Percentiles rank a stretch among this genome's conserved stretches.
Conservation (phyloP, 805 yeast genomes). For the Lachancea meyersii region DNA sequence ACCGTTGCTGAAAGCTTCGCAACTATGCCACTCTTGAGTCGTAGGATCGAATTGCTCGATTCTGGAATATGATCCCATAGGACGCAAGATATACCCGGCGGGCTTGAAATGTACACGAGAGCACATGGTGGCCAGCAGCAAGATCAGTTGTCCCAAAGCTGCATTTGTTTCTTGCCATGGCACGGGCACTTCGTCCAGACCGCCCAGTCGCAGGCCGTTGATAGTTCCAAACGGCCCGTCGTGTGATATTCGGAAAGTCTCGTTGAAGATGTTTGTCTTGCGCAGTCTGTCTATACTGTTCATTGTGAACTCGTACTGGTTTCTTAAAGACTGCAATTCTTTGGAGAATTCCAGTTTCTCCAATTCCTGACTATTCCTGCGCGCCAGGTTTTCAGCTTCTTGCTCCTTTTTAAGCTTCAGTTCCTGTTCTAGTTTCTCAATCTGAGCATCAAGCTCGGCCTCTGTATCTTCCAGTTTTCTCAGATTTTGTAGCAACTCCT, state of each 20-base stretch:
- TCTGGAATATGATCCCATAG: slow-evolving; percentile 79
- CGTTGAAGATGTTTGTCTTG: slow-evolving; percentile 74
- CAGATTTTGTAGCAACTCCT: slow-evolving; percentile 17
- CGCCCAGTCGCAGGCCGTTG: slow-evolving; percentile 78
- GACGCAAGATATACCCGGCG: slow-evolving; percentile 58
- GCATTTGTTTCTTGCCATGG: slow-evolving; percentile 92
- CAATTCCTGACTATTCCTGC: slow-evolving; percentile 51
- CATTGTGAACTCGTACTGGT: slow-evolving; percentile 55
- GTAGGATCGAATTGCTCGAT: slow-evolving; percentile 44
- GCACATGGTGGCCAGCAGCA: slow-evolving; percentile 60
- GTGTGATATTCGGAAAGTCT: slow-evolving; percentile 75
- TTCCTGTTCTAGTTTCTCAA: slow-evolving; percentile 43
- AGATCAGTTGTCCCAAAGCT: slow-evolving; percentile 78
- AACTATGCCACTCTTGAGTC: slow-evolving; percentile 38
- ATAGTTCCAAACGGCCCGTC: slow-evolving; percentile 84
- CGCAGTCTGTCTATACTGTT: slow-evolving; percentile 66
- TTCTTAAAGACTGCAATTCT: slow-evolving; percentile 57
- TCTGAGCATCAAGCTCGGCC: slow-evolving; percentile 39
- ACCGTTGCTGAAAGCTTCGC: slow-evolving; percentile 62
- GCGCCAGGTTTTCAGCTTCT: slow-evolving; percentile 40
- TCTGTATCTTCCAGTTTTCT: slow-evolving; percentile 34
- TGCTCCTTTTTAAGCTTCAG: slow-evolving; percentile 41
- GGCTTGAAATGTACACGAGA: slow-evolving; percentile 50
- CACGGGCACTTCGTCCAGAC: slow-evolving; percentile 49
- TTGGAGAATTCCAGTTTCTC: slow-evolving; percentile 45